Evolutionary conservation across 2,329 filamentous ascomycete species (phyloP).

Genomic region (Cadophora sp.): DNA sequence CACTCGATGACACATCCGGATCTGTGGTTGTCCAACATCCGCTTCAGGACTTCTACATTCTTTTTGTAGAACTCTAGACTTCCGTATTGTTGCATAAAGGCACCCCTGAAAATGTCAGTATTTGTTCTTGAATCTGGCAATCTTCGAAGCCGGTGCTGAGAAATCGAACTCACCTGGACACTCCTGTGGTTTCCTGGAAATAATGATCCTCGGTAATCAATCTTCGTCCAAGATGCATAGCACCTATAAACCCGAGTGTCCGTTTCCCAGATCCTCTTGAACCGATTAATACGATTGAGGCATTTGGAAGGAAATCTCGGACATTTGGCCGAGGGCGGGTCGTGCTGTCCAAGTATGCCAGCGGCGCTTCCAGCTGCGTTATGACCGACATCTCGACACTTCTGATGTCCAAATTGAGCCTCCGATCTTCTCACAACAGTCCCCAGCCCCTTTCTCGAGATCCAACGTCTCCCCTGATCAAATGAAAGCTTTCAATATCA

Average conservation of each 20-base stretch:
- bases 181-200: conserved; percentile 69
- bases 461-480: neutral
- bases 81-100: conserved; percentile 69
- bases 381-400: conserved; percentile 37
- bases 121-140: neutral
- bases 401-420: neutral
- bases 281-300: conserved; percentile 76
- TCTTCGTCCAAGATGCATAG: conserved; percentile 71
- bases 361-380: conserved; percentile 36
- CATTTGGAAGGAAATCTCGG: conserved; percentile 52
- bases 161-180: conserved; percentile 39
- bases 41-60: conserved; percentile 67
- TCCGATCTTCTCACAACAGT: neutral
- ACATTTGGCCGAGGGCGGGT: conserved; percentile 31
- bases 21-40: conserved; percentile 63
- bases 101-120: conserved; percentile 54
- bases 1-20: conserved; percentile 74
- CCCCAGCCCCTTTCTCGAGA: neutral
- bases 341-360: conserved; percentile 32
- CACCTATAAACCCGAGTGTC: conserved; percentile 77
- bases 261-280: conserved; percentile 79
- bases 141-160: too few species aligned
- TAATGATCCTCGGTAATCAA: conserved; percentile 73
- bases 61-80: conserved; percentile 66
- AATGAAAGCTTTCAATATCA: conserved; percentile 7